Base-by-base conservation (phyloP, 164 flowering plant genomes). In the Tinospora cordifolia region DNA sequence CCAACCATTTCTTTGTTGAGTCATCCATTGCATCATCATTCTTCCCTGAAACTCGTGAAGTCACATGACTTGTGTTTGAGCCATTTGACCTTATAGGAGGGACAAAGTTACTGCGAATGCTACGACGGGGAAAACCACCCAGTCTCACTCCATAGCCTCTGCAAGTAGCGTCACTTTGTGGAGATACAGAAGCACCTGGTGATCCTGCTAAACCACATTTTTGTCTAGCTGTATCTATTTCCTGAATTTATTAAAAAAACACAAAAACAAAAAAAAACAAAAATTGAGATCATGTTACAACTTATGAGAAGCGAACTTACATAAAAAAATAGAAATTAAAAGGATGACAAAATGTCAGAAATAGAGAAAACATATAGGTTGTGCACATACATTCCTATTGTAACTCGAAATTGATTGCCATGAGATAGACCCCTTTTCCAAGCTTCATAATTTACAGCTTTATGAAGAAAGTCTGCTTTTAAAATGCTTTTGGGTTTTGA, bases 71-170 rank as follows among this genome's bases (percentile, higher is more conserved):
- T 4, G 67, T 67, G 74, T 79, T 86, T 65, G 84, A 79, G 41
- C 90, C 97, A 83, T 80, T 91, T 40, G 93, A 87, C 81, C 83
- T 86, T 41, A 92, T 85, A 49, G 98, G 99, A 62, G 99, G 98
- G 54, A 95, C 81, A 82, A 95, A 95, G 82, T 82, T 89, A 74
- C 98, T 91, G 70, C 96, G 97, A 58, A 83, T 65, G 19, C 96
- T 92, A 81, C 99, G 98, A 63, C 99, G 88, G 66, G 87, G 71
- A 75, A 70, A 71, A 25, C 90, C 87, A 83, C 85, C 83, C 11
- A 91, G 78, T 79, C 81, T 87, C 72, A 69, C 75, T 17, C 91
- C 90, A 81, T 80, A 87, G 38, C 84, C 82, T 76, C 83, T 86
- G 72, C 64, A 65, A 14, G 67, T 57, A 6, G 76, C 69, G 80